Percentiles rank a stretch among this genome's conserved stretches.
Evolutionary conservation across 805 yeast genomes (phyloP).

Genomic region (Candida pseudofarinosa): DNA sequence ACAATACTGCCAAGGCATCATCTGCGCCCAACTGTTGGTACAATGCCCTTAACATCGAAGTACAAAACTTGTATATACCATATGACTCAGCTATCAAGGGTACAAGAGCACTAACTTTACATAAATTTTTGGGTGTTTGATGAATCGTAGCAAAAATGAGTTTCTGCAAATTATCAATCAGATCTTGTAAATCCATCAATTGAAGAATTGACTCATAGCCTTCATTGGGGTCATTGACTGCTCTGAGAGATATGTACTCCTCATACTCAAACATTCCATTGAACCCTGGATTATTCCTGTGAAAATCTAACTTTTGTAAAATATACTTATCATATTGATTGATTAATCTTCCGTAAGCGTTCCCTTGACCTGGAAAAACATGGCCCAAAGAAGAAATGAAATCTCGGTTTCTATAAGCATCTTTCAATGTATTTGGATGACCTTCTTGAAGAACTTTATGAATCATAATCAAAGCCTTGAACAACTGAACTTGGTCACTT

Average conservation of each 20-base stretch:
- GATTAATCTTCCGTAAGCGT: slow-evolving; percentile 67
- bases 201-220: slow-evolving; percentile 89
- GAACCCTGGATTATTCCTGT: slow-evolving; percentile 79
- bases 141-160: slow-evolving; percentile 69
- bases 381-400: slow-evolving; percentile 76
- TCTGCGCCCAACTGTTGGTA: slow-evolving; percentile 66
- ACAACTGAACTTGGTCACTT: slow-evolving; percentile 76
- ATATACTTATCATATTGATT: slow-evolving; percentile 71
- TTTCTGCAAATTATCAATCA: slow-evolving; percentile 72
- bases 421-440: slow-evolving; percentile 78
- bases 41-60: slow-evolving; percentile 89
- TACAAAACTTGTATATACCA: slow-evolving; percentile 85
- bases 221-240: slow-evolving; percentile 91
- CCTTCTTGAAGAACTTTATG: slow-evolving; percentile 98
- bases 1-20: slow-evolving; percentile 72
- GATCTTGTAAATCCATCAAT: slow-evolving; percentile 80
- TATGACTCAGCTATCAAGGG: slow-evolving; percentile 89
- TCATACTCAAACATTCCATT: slow-evolving; percentile 96
- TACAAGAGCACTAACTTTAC: slow-evolving; percentile 80
- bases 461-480: slow-evolving; percentile 78
- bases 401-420: slow-evolving; percentile 71
- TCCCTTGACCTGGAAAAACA: slow-evolving; percentile 39
- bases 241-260: slow-evolving; percentile 83
- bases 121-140: slow-evolving; percentile 59
- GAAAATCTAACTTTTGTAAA: slow-evolving; percentile 74